A percentile compares a stretch with the other conserved stretches of the same genome.
These are phyloP conservation scores for Sporothrix luriei DNA, from an alignment of 2,329 filamentous ascomycete genomes.

Conservation along the genomic window DNA sequence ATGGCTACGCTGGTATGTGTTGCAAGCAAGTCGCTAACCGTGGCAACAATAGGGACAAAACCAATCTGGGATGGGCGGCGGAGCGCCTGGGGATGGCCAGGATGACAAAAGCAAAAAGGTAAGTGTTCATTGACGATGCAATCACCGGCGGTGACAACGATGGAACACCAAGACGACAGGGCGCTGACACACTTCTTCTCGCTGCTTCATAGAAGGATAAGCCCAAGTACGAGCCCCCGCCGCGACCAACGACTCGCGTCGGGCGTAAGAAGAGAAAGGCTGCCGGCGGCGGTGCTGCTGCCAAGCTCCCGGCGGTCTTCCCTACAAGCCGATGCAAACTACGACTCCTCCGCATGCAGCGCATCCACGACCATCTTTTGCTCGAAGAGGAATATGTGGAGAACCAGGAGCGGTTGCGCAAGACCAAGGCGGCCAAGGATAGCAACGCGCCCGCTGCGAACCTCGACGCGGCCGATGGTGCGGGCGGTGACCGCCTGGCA, in stretches of 20 bases:
- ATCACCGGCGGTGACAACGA: not conserved
- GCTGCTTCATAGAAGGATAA: slow-evolving; percentile 81
- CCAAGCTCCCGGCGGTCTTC: slow-evolving; percentile 91
- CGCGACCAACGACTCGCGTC: slow-evolving; percentile 92
- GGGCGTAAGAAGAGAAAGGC: slow-evolving; percentile 98
- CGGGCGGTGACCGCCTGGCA: slow-evolving; percentile 75
- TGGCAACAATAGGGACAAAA: slow-evolving; percentile 67
- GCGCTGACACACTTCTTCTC: slow-evolving; percentile 18
- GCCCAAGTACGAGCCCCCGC: slow-evolving; percentile 99
- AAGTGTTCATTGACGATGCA: slow-evolving; percentile 37
- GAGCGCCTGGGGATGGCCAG: slow-evolving; percentile 67
- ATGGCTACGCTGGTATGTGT: not conserved
- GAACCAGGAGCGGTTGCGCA: slow-evolving; percentile 94
- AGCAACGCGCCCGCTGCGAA: slow-evolving; percentile 67
- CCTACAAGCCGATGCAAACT: slow-evolving; percentile 98
- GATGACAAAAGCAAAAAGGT: slow-evolving; percentile 96
- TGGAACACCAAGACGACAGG: not conserved
- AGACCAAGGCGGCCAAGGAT: slow-evolving; percentile 81
- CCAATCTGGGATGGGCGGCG: slow-evolving; percentile 83
- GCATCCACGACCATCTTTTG: slow-evolving; percentile 94
- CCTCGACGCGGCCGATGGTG: slow-evolving; percentile 58
- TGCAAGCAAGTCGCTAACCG: not conserved
- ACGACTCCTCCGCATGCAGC: slow-evolving; percentile 94
- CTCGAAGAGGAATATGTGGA: slow-evolving; percentile 98
- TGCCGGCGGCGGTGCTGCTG: slow-evolving; percentile 87